Conservation (phyloP, 495 filamentous ascomycete species). For the Hypoxylon fuscum region DNA sequence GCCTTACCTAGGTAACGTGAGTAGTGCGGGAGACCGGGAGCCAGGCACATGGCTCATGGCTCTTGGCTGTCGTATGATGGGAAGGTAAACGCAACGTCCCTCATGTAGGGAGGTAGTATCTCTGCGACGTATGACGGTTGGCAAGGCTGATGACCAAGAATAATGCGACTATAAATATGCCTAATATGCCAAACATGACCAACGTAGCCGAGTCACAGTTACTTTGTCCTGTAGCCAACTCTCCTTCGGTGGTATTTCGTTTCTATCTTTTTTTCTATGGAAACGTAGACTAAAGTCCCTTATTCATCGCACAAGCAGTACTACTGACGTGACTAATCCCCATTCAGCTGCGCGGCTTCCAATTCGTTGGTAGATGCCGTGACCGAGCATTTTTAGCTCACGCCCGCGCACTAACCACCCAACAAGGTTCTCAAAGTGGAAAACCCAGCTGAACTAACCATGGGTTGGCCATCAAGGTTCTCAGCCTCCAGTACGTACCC, state of each 20-base stretch:
- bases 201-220: no score
- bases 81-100: constrained; percentile 31
- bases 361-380: constrained; percentile 33
- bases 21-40: constrained; percentile 1
- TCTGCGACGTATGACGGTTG: constrained; percentile 2
- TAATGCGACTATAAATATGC: no score
- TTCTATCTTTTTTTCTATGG: no score
- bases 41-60: constrained; percentile 12
- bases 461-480: constrained; percentile 42
- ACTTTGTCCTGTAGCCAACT: not conserved
- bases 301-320: constrained; percentile 1
- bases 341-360: constrained; percentile 3
- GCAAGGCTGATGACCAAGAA: constrained; percentile 16
- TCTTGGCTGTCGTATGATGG: constrained; percentile 16
- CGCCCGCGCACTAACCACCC: constrained; percentile 27
- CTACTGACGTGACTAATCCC: constrained; percentile 11
- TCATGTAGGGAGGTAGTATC: not conserved
- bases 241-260: constrained; percentile 20
- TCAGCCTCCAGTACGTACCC: constrained; percentile 40
- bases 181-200: no score
- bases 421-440: constrained; percentile 40
- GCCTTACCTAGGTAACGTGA: constrained; percentile 23
- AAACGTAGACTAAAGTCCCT: not conserved
- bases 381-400: constrained; percentile 4
- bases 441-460: constrained; percentile 29